These are phyloP conservation scores for Kwoniella newhampshirensis DNA, from an alignment of 768 basidiomycete genomes.

Conservation along the genomic window DNA sequence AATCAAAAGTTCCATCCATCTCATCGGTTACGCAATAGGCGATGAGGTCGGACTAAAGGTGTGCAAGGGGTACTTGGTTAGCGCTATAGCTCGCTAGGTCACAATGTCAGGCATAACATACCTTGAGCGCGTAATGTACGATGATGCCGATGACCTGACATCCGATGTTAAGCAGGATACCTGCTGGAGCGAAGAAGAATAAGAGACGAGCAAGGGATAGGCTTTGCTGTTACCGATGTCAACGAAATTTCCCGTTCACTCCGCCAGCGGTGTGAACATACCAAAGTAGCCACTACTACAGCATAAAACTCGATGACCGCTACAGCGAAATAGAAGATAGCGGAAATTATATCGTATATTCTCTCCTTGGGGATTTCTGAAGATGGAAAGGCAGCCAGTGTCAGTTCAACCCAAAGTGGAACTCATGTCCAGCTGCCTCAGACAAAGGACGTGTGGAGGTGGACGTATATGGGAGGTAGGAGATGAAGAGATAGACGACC, in stretches of 20 bases:
- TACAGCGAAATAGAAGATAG: slow-evolving; percentile 39
- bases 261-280: no score
- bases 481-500: no score
- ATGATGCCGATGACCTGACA: slow-evolving; percentile 34
- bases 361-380: slow-evolving; percentile 29
- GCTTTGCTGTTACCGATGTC: slow-evolving; percentile 41
- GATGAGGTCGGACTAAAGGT: slow-evolving; percentile 30
- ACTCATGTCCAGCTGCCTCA: no score
- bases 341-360: slow-evolving; percentile 35
- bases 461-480: no score
- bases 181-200: slow-evolving; percentile 38
- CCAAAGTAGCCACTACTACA: slow-evolving; percentile 32
- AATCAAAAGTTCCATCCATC: neutral
- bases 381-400: no score
- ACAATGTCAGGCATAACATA: slow-evolving; percentile 1
- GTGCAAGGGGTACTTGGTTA: neutral
- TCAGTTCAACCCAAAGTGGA: no score
- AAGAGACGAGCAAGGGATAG: slow-evolving; percentile 29
- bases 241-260: no score
- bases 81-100: neutral
- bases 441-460: no score
- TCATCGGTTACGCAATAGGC: slow-evolving; percentile 37
- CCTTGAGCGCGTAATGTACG: slow-evolving; percentile 41
- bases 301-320: slow-evolving; percentile 34
- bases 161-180: slow-evolving; percentile 34